Conservation (phyloP, 331 rosid species). For the Malus hybrid region DNA sequence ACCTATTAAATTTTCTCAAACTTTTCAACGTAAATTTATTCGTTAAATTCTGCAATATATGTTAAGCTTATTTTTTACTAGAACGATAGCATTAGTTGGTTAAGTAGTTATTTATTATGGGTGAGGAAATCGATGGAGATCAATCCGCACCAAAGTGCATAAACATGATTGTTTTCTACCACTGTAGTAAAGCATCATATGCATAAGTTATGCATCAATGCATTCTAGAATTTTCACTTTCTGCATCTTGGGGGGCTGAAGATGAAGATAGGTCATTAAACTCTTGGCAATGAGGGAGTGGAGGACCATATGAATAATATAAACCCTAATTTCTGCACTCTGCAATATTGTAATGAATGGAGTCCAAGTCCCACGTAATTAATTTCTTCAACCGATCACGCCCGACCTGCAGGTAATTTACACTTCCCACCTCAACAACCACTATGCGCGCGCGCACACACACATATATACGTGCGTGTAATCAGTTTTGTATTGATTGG, state of each 20-base stretch:
- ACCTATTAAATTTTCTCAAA: too few species aligned
- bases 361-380: background rate
- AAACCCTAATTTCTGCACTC: background rate
- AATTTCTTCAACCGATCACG: background rate
- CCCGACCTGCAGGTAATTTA: background rate
- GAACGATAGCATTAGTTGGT: too few species aligned
- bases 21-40: too few species aligned
- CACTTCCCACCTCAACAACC: background rate
- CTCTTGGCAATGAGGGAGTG: background rate
- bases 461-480: too few species aligned
- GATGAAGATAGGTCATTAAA: background rate
- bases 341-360: background rate
- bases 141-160: too few species aligned
- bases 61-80: background rate
- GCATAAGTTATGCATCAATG: background rate
- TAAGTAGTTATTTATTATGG: too few species aligned
- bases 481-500: too few species aligned
- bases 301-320: background rate
- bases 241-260: background rate
- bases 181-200: too few species aligned
- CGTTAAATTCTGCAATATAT: background rate
- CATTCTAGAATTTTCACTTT: background rate
- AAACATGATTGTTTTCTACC: too few species aligned
- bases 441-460: rapidly evolving
- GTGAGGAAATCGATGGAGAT: too few species aligned